A percentile compares a stretch with the other conserved stretches of the same genome.
Evolutionary conservation across 768 basidiomycete species (phyloP).

Genomic region (Mycena epipterygia): DNA sequence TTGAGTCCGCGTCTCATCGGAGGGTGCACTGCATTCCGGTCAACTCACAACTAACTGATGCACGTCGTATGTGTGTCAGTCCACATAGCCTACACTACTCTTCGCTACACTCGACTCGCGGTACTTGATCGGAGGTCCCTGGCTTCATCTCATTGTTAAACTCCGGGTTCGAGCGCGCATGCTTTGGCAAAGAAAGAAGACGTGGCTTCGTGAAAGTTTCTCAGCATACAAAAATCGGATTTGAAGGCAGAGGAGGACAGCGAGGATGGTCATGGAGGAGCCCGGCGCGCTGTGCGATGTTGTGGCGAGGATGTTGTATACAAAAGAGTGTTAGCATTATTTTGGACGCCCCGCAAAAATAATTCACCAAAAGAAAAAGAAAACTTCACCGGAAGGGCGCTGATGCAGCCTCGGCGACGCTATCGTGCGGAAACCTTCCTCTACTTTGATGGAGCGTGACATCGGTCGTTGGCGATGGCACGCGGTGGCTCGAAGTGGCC

Average conservation of each 20-base stretch:
- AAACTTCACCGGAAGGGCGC: conserved; percentile 6
- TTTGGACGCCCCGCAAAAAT: conserved; percentile 1
- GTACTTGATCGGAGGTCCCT: conserved; percentile 5
- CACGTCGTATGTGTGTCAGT: not conserved
- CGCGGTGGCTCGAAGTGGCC: not conserved
- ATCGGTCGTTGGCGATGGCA: too few species aligned
- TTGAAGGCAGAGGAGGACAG: conserved; percentile 6
- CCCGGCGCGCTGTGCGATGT: conserved; percentile 1
- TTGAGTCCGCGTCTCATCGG: not conserved
- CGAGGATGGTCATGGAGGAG: not conserved
- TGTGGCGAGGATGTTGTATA: conserved; percentile 1
- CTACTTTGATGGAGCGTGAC: too few species aligned
- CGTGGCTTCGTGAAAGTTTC: conserved; percentile 7
- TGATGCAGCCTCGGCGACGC: too few species aligned
- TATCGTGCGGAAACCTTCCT: too few species aligned
- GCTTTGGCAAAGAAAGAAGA: conserved; percentile 9
- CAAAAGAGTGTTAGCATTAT: not conserved
- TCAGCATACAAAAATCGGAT: conserved; percentile 4
- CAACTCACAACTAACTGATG: conserved; percentile 9
- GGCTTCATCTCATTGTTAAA: conserved; percentile 5
- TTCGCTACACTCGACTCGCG: not conserved
- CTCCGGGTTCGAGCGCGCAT: conserved; percentile 4
- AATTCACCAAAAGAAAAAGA: conserved; percentile 10
- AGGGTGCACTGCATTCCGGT: conserved; percentile 8
- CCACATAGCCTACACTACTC: not conserved